phyloP scores from a whole-genome alignment of 2,329 filamentous ascomycete genomes.

The Monilinia laxa region DNA sequence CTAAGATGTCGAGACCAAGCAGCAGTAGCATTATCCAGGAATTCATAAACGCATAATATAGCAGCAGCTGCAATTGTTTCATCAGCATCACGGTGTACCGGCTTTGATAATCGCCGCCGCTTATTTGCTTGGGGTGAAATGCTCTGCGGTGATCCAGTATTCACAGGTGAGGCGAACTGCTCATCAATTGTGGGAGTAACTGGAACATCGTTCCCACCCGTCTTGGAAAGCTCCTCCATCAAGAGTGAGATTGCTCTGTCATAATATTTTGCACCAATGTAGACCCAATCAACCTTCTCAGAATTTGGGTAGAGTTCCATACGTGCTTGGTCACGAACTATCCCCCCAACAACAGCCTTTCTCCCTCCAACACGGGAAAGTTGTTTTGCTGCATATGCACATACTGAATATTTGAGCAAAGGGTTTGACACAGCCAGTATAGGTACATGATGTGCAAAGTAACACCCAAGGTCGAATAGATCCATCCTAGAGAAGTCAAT shows the following conservation, averaged over 20 bases:
- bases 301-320: slow-evolving; percentile 53
- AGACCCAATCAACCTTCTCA: slow-evolving; percentile 53
- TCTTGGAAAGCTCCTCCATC: slow-evolving; percentile 42
- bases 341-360: slow-evolving; percentile 51
- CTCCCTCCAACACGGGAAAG: slow-evolving; percentile 53
- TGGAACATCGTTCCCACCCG: slow-evolving; percentile 31
- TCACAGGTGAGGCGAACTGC: slow-evolving; percentile 32
- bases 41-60: slow-evolving; percentile 66
- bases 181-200: slow-evolving; percentile 40
- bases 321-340: slow-evolving; percentile 48
- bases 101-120: slow-evolving; percentile 47
- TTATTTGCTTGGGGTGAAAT: slow-evolving; percentile 38
- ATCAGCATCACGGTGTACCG: slow-evolving; percentile 48
- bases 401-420: slow-evolving; percentile 52
- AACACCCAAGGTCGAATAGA: slow-evolving; percentile 54
- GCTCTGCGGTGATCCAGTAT: slow-evolving; percentile 33
- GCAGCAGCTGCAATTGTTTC: slow-evolving; percentile 64
- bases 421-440: slow-evolving; percentile 53
- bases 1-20: slow-evolving; percentile 66
- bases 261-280: slow-evolving; percentile 61
- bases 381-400: slow-evolving; percentile 62
- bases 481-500: slow-evolving; percentile 47
- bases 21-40: slow-evolving; percentile 61
- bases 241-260: slow-evolving; percentile 55
- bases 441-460: slow-evolving; percentile 60